Percentiles rank a stretch among this genome's conserved stretches.
phyloP scores from a whole-genome alignment of 495 filamentous ascomycete genomes.

The Copromyces sp. region DNA sequence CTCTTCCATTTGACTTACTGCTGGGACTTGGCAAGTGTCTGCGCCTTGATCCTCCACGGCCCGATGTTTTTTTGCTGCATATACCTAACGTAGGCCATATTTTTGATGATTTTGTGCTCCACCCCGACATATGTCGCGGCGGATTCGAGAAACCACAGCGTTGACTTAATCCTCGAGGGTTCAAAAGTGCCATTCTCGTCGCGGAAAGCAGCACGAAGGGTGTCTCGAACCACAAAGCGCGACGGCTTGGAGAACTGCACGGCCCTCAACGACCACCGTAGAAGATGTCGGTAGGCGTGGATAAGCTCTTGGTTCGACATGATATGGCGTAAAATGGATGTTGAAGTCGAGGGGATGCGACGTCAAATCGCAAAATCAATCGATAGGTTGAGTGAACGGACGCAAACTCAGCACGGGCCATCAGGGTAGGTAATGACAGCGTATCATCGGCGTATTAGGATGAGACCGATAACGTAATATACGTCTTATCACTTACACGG shows the following conservation, averaged over 20 bases:
- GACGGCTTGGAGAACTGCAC: conserved; percentile 72
- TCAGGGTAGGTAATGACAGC: neutral
- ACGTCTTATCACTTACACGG: neutral
- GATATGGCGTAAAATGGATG: neutral
- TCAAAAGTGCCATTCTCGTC: conserved; percentile 46
- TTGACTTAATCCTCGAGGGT: conserved; percentile 53
- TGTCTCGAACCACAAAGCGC: conserved; percentile 53
- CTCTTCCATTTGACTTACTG: conserved; percentile 5
- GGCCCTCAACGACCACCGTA: conserved; percentile 61
- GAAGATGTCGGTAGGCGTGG: conserved; percentile 71
- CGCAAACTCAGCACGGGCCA: neutral
- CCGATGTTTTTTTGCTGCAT: neutral
- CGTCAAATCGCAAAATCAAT: neutral
- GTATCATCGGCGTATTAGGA: neutral
- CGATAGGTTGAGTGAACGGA: neutral
- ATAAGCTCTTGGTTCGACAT: conserved; percentile 40
- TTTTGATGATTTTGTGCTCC: conserved; percentile 76
- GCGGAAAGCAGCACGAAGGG: conserved; percentile 64
- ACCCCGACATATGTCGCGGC: conserved; percentile 56
- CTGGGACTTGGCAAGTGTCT: neutral
- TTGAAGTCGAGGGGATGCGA: neutral
- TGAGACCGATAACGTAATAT: neutral
- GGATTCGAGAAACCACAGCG: conserved; percentile 62
- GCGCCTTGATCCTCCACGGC: conserved; percentile 1
- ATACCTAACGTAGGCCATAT: conserved; percentile 52